Evolutionary conservation across 1,284 basidiomycete species (phyloP), one percentile per base, ranked within the genome.

Genomic region (Neotropicomus parvogracilis): DNA sequence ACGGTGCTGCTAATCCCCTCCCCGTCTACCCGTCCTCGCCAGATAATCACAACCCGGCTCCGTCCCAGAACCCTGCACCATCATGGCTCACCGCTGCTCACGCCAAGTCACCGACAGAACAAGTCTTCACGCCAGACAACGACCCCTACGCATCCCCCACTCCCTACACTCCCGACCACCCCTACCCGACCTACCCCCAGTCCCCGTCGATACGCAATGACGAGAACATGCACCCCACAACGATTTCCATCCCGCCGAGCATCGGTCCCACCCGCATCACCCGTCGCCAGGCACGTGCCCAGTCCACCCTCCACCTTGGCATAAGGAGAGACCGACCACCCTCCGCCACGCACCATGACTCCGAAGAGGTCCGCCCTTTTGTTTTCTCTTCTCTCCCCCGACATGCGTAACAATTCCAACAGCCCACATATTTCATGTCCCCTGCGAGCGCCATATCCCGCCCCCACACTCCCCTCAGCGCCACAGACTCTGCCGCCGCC

Each of bases 231-330:
- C 64, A 60, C 38, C 37, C 59, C 34, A 46, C n/a, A n/a, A n/a
- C 54, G 39, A 48, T 69, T 13, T 38, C 52, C 24, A 67, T 68
- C 34, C 48, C 56, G 44, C 67, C 77, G 31, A 79, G 70, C 64
- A 74, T 79, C 53, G 82, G 81, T 0, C 81, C 83, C 34, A 68
- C 67, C 54, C 74, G 80, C 53, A 66, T 73, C 45, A 73, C 75
- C 36, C 75, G 78, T 44, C 70, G 77, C 38, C 75, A 65, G 46
- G 55, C 64, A 63, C 71, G 69, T 66, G 71, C 69, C 47, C 66
- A 55, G 33, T 67, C 52, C 38, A 59, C 67, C 33, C 63, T 68
- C 50, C 66, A 72, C 51, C 69, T 71, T 39, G 66, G 63, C 36
- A 57, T 65, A 47, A 46, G 65, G 47, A 49, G 63, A 43, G 59